Percentiles rank a stretch among this genome's conserved stretches.
Conservation (phyloP, 345 rosid genomes). For the Cardamine chenopodiifolia region DNA sequence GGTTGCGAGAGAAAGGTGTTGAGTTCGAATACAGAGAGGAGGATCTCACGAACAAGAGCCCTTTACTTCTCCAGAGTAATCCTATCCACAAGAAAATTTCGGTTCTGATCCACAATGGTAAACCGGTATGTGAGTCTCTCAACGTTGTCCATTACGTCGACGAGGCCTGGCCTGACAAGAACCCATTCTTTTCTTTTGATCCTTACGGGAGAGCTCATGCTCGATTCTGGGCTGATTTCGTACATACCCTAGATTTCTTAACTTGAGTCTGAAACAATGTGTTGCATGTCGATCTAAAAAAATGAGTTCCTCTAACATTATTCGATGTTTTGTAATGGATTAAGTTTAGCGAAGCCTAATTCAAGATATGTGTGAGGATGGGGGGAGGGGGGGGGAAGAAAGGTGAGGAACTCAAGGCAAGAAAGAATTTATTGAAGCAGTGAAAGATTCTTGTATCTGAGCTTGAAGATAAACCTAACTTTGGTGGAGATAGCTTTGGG, state of each 20-base stretch:
- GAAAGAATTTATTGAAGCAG: conserved; percentile 28
- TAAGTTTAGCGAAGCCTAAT: conserved; percentile 7
- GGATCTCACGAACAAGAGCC: conserved; percentile 24
- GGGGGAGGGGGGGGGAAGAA: conserved; percentile 26
- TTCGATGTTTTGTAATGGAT: not conserved
- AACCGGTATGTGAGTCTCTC: conserved; percentile 30
- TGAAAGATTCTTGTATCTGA: conserved; percentile 37
- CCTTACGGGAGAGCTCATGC: conserved; percentile 38
- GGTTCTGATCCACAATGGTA: conserved; percentile 36
- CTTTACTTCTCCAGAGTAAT: conserved; percentile 38
- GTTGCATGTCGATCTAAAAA: not conserved
- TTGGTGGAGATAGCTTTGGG: conserved; percentile 37
- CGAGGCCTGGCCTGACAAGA: conserved; percentile 41
- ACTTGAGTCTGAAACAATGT: not conserved
- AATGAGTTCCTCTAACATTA: not conserved
- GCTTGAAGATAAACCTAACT: conserved; percentile 37
- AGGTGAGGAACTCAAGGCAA: conserved; percentile 35
- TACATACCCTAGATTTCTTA: conserved; percentile 12
- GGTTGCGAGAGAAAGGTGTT: conserved; percentile 34
- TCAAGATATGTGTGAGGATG: too few species aligned
- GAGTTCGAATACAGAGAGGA: conserved; percentile 38
- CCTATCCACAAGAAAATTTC: conserved; percentile 39
- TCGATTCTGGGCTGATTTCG: conserved; percentile 37
- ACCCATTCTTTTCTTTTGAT: conserved; percentile 40
- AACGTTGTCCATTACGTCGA: conserved; percentile 30